Evolutionary conservation across 495 filamentous ascomycete species (phyloP).

Genomic region (Daldinia grandis): DNA sequence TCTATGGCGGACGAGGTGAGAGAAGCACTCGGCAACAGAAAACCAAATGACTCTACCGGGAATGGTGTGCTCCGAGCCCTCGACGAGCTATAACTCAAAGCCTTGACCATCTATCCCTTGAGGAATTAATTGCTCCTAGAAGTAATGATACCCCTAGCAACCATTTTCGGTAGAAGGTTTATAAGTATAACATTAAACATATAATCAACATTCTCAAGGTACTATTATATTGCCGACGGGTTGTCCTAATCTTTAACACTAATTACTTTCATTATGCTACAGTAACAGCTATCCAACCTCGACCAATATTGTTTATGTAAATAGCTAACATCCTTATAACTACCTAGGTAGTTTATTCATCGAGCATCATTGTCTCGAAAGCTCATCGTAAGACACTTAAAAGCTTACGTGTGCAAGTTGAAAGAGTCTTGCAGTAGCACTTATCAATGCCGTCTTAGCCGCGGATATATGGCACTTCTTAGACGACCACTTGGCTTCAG

Average conservation of each 20-base stretch:
- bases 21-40: slow-evolving; percentile 36
- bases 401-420: neutral
- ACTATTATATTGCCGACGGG: neutral
- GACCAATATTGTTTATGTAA: neutral
- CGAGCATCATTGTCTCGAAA: neutral
- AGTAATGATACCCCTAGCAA: slow-evolving; percentile 17
- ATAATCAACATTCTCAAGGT: neutral
- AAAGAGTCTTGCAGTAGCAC: neutral
- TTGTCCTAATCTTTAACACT: neutral
- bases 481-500: slow-evolving; percentile 18
- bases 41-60: slow-evolving; percentile 19
- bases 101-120: neutral
- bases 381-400: neutral
- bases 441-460: slow-evolving; percentile 30
- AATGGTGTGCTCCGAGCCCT: slow-evolving; percentile 49
- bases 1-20: slow-evolving; percentile 38
- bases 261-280: neutral
- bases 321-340: neutral
- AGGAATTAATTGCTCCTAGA: neutral
- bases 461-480: slow-evolving; percentile 1
- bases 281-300: neutral
- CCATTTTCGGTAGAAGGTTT: neutral
- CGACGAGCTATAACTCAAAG: slow-evolving; percentile 51
- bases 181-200: neutral
- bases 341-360: slow-evolving; percentile 4